These are phyloP conservation scores for Crucibulum laeve DNA, from an alignment of 768 basidiomycete genomes.

Conservation along the genomic window DNA sequence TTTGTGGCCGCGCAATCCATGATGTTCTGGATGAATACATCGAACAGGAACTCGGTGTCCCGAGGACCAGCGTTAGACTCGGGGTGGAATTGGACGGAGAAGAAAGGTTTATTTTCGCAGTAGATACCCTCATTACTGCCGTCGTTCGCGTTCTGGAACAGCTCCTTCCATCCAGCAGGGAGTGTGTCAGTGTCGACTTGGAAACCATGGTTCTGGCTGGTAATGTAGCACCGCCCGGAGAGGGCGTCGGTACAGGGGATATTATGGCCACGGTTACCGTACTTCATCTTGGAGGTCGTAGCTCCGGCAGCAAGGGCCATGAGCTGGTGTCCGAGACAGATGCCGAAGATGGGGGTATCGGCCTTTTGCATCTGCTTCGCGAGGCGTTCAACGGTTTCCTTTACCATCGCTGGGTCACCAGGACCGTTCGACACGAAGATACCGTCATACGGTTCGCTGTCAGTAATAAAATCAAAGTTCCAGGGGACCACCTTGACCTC, in stretches of 20 bases:
- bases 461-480: slow-evolving; percentile 87
- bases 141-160: slow-evolving; percentile 97
- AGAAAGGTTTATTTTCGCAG: slow-evolving; percentile 89
- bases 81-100: slow-evolving; percentile 99
- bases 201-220: slow-evolving; percentile 98
- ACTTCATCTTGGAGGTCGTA: slow-evolving; percentile 97
- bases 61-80: slow-evolving; percentile 95
- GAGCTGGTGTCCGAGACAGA: slow-evolving; percentile 97
- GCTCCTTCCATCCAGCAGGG: slow-evolving; percentile 83
- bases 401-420: slow-evolving; percentile 88
- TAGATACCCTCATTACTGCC: slow-evolving; percentile 97
- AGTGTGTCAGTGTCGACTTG: slow-evolving; percentile 84
- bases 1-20: slow-evolving; percentile 63
- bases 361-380: slow-evolving; percentile 63
- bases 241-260: slow-evolving; percentile 94
- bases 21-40: slow-evolving; percentile 91
- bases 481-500: slow-evolving; percentile 98
- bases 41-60: slow-evolving; percentile 98
- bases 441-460: slow-evolving; percentile 84
- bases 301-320: slow-evolving; percentile 94
- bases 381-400: slow-evolving; percentile 66
- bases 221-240: slow-evolving; percentile 97
- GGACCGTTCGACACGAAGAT: slow-evolving; percentile 98
- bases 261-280: slow-evolving; percentile 98
- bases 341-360: slow-evolving; percentile 91